A percentile compares a stretch with the other conserved stretches of the same genome.
Evolutionary conservation across 2,329 filamentous ascomycete species (phyloP).

Genomic region (Allantophomopsis lycopodina): DNA sequence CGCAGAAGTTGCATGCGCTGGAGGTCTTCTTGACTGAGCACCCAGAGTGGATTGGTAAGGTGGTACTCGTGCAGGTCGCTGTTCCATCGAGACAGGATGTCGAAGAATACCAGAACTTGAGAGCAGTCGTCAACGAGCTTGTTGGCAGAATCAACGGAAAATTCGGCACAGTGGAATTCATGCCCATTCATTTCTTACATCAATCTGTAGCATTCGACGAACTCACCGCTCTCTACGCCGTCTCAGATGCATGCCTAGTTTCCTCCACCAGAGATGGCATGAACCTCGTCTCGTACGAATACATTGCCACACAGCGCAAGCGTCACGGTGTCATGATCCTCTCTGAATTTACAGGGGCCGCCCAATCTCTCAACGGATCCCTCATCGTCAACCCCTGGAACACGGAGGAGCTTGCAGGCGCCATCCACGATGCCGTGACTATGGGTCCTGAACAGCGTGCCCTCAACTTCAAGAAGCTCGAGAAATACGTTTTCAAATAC

Average conservation of each 20-base stretch:
- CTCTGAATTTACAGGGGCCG: slow-evolving; percentile 91
- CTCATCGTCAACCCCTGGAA: slow-evolving; percentile 98
- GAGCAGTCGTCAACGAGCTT: slow-evolving; percentile 90
- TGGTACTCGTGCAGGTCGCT: slow-evolving; percentile 90
- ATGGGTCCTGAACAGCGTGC: slow-evolving; percentile 84
- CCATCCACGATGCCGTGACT: slow-evolving; percentile 91
- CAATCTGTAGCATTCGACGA: slow-evolving; percentile 93
- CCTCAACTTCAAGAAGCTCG: slow-evolving; percentile 79
- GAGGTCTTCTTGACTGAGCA: slow-evolving; percentile 96
- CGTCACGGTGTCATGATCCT: slow-evolving; percentile 89
- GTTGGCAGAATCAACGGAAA: slow-evolving; percentile 95
- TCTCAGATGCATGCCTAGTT: slow-evolving; percentile 84
- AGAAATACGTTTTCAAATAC: slow-evolving; percentile 94
- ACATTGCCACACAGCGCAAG: slow-evolving; percentile 85
- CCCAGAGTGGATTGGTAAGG: slow-evolving; percentile 95
- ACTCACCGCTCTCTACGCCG: slow-evolving; percentile 82
- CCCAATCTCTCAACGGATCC: slow-evolving; percentile 85
- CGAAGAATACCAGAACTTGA: slow-evolving; percentile 93
- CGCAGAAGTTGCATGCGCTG: slow-evolving; percentile 90
- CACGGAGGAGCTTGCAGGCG: slow-evolving; percentile 84
- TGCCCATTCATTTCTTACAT: slow-evolving; percentile 97
- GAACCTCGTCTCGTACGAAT: slow-evolving; percentile 97
- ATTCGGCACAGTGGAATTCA: slow-evolving; percentile 95
- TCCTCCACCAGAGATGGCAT: slow-evolving; percentile 96
- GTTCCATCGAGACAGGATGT: slow-evolving; percentile 92